phyloP scores from a whole-genome alignment of 2,329 filamentous ascomycete genomes.

The Didymella lethalis region DNA sequence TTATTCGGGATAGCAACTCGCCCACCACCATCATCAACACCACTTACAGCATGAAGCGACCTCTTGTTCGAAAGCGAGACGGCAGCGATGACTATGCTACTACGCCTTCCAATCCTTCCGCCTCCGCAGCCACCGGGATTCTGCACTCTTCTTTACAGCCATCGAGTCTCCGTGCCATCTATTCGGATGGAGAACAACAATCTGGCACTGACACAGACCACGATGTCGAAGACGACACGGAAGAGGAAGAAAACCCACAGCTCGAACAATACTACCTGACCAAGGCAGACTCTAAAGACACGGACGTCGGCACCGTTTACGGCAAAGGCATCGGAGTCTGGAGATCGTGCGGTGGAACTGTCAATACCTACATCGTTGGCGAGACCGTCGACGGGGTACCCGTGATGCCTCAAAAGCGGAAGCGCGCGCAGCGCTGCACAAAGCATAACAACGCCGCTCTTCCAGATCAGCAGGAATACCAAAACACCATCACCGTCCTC shows the following conservation, averaged over 20 bases:
- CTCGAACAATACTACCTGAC: slow-evolving; percentile 2
- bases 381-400: background rate
- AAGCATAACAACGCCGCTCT: no score
- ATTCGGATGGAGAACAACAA: background rate
- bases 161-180: background rate
- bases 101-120: background rate
- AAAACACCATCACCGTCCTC: no score
- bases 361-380: background rate
- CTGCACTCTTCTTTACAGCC: background rate
- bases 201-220: background rate
- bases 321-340: background rate
- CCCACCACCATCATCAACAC: background rate
- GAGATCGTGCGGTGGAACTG: background rate
- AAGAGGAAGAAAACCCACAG: background rate
- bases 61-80: background rate
- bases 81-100: background rate
- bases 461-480: no score
- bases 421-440: background rate
- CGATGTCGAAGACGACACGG: background rate
- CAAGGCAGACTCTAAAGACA: background rate
- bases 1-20: background rate
- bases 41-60: background rate
- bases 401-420: background rate
- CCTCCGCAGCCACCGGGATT: background rate
- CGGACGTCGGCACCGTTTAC: background rate